Base-by-base conservation (phyloP, 257 asterid species). In the Asclepias syriaca region DNA sequence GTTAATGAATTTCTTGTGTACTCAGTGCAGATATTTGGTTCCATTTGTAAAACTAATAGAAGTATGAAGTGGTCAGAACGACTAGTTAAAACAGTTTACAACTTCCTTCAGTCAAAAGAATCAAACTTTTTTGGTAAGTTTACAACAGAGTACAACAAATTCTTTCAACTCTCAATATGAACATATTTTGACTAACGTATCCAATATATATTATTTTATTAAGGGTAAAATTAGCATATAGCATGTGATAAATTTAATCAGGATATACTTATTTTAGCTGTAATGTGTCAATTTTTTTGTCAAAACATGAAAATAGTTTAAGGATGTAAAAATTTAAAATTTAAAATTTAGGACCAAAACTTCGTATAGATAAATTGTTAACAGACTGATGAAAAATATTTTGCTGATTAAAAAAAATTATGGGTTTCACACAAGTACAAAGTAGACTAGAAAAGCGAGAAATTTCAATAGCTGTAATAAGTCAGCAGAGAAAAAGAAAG, bases 401-500 rank as follows among this genome's bases (percentile, higher is more conserved):
- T 6, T 6, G 11, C 9, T 9, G 48, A 43, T 11, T 5, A 48
- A 50, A 10, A 18, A 43, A 54, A 54, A 2, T 32, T 22, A n/a
- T 8, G 32, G 9, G 39, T 67, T 12, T 34, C 43, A 27, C 21
- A 53, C 7, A 46, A 59, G 16, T 37, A 22, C 5, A 24, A 24
- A 68, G 50, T 22, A 46, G 13, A 16, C 22, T 16, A 55, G 9
- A 21, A 49, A 27, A 37, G 12, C n/a, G 39, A 43, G 11, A 75
- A 34, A 49, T 8, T 45, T 43, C 24, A 53, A 5, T 50, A 58
- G n/a, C 48, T 4, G 69, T n/a, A 46, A 6, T 14, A 43, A 45
- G 65, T 48, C 29, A 65, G 39, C 48, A 50, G 22, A 61, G 6
- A 32, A 64, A 51, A 73, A 46, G 51, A 81, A 76, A 72, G 66